A percentile compares a stretch with the other conserved stretches of the same genome.
phyloP scores from a whole-genome alignment of 495 filamentous ascomycete genomes.

The Aspergillus panamensis region DNA sequence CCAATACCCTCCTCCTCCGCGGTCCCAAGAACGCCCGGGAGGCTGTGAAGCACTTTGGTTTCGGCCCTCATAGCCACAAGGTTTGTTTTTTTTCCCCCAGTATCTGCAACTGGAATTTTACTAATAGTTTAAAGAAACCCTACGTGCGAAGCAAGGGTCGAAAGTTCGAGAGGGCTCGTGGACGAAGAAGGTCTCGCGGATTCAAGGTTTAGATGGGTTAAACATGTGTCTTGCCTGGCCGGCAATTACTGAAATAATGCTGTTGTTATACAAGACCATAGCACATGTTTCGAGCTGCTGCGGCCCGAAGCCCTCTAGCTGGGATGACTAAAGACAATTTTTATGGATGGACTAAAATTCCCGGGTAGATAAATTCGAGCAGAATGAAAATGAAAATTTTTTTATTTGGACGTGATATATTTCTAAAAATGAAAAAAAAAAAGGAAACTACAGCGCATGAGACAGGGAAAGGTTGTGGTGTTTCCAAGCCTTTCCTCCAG shows the following conservation, averaged over 20 bases:
- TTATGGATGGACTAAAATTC: constrained; percentile 9
- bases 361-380: constrained; percentile 14
- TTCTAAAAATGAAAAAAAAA: too few relatives aligned
- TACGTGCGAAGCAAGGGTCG: constrained; percentile 96
- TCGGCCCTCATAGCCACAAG: constrained; percentile 97
- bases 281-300: background rate
- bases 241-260: constrained; percentile 1
- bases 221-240: constrained; percentile 10
- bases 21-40: constrained; percentile 96
- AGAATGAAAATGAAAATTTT: constrained; percentile 19
- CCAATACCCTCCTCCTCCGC: constrained; percentile 90
- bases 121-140: constrained; percentile 65
- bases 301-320: constrained; percentile 5
- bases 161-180: constrained; percentile 98
- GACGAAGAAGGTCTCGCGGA: constrained; percentile 89
- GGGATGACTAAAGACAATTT: constrained; percentile 14
- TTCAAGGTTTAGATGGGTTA: constrained; percentile 84
- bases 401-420: constrained; percentile 9
- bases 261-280: background rate
- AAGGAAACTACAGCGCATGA: background rate
- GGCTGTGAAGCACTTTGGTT: constrained; percentile 98
- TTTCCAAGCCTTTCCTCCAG: constrained; percentile 60
- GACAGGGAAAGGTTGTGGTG: constrained; percentile 55
- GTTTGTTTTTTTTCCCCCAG: constrained; percentile 37
- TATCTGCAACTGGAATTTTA: background rate